These are phyloP conservation scores for Diaporthe nobilis DNA, from an alignment of 2,329 filamentous ascomycete genomes.

Conservation along the genomic window DNA sequence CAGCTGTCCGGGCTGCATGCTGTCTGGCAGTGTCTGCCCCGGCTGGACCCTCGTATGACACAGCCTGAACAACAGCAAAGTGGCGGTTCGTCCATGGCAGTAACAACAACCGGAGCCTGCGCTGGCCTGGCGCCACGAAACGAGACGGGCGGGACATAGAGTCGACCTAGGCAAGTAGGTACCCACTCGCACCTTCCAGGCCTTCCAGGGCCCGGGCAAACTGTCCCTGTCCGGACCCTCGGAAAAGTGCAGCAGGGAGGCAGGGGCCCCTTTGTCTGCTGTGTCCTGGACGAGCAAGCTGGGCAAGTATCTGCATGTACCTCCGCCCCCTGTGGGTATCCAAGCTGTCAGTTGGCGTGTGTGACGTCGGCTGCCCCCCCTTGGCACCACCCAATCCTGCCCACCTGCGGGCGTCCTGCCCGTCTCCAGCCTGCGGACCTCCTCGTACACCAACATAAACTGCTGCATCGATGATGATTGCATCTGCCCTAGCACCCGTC, in stretches of 20 bases:
- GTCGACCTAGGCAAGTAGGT: background rate
- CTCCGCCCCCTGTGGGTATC: conserved; percentile 19
- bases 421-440: conserved; percentile 18
- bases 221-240: conserved; percentile 20
- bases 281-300: background rate
- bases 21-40: no score
- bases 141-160: no score
- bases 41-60: background rate
- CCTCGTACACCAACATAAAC: conserved; percentile 17
- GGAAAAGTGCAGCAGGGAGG: background rate
- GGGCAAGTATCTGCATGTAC: conserved; percentile 22
- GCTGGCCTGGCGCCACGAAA: no score
- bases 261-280: background rate
- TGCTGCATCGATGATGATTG: conserved; percentile 37
- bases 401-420: conserved; percentile 7
- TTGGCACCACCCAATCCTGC: background rate
- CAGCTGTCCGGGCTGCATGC: background rate
- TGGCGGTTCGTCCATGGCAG: background rate
- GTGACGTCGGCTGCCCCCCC: conserved; percentile 32
- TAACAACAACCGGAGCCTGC: background rate
- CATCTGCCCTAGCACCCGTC: conserved; percentile 24
- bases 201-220: background rate
- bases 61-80: no score
- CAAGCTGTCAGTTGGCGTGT: conserved; percentile 30
- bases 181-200: background rate